Evolutionary conservation across 306 rosid species (phyloP), one percentile per base, ranked within the genome.

Genomic region (Ammopiptanthus mongolicus): DNA sequence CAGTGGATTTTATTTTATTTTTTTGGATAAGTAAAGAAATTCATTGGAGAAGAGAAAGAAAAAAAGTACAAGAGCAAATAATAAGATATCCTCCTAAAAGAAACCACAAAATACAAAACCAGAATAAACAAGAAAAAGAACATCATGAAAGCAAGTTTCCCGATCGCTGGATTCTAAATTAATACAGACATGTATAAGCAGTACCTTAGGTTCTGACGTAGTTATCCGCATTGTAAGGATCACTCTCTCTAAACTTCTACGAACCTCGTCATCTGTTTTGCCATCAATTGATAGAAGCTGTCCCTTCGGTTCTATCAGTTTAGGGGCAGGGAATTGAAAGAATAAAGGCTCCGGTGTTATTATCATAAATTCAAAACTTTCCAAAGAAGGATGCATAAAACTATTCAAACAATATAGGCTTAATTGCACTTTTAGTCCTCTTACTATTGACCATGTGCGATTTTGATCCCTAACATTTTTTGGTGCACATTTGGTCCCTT

Each of bases 241-340:
- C 81, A 92, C 99, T 90, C 98, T 86, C 82, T 90, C 99, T 81
- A 95, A 89, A 76, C 96, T 92, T 85, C 90, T 87, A 63, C 71
- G 84, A 37, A 95, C 93, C 80, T 95, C 99, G 36, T 90, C 98
- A 75, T 86, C 91, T 48, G 97, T 90, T 83, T 92, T 95, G 3
- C 99, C 99, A 81, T 95, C 93, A 84, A 95, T 90, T 83, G 86
- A 83, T 51, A 95, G 82, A 85, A 95, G 96, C 86, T 92, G 98
- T 33, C 99, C 99, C 86, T 90, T 95, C 39, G 99, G 99, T 88
- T 92, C 97, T 95, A 81, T 55, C 76, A 83, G 75, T 73, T 63
- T 41, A 23, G 12, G 66, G 17, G 69, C 22, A 58, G 60, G 44
- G 34, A 51, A 74, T 81, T 33, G 65, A 50, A 41, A 78, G 39